phyloP scores from a whole-genome alignment of 2,329 filamentous ascomycete genomes.

The Ramularia endophylla region DNA sequence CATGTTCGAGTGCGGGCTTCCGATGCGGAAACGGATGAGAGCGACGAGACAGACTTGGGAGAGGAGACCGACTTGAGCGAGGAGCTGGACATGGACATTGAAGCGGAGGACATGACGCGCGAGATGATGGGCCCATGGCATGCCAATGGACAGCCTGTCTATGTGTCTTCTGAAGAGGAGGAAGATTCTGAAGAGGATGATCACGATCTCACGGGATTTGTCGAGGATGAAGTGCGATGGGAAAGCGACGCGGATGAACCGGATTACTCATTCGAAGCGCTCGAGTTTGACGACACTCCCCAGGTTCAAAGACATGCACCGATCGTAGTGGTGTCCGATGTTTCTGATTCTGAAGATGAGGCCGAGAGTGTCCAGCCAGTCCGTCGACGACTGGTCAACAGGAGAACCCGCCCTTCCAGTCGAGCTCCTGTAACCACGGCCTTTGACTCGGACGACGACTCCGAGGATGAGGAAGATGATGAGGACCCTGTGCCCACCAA shows the following conservation, averaged over 20 bases:
- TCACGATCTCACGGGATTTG: slow-evolving; percentile 15
- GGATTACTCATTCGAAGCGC: slow-evolving; percentile 8
- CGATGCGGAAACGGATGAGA: slow-evolving; percentile 31
- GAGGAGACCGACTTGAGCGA: slow-evolving; percentile 22
- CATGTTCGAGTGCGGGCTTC: slow-evolving; percentile 46
- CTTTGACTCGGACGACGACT: slow-evolving; percentile 11
- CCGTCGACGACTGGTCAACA: slow-evolving; percentile 3
- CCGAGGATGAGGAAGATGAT: slow-evolving; percentile 4
- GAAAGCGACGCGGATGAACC: slow-evolving; percentile 15
- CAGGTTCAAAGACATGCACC: slow-evolving; percentile 6
- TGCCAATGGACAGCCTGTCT: too few species aligned
- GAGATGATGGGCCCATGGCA: too few species aligned
- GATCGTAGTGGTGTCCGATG: slow-evolving; percentile 9
- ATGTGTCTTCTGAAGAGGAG: slow-evolving; percentile 9
- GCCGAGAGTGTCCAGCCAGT: slow-evolving; percentile 16
- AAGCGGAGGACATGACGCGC: slow-evolving; percentile 33
- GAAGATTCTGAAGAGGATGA: slow-evolving; percentile 10
- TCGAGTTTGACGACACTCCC: slow-evolving; percentile 5
- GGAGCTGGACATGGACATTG: slow-evolving; percentile 37
- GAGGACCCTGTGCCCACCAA: slow-evolving; percentile 1
- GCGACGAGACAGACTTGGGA: neutral
- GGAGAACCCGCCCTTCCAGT: slow-evolving; percentile 4
- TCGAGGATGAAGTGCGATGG: slow-evolving; percentile 10
- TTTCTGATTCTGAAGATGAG: slow-evolving; percentile 12
- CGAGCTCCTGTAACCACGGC: slow-evolving; percentile 6